Conservation (phyloP, 345 rosid genomes). For the Hibiscus mutabilis region DNA sequence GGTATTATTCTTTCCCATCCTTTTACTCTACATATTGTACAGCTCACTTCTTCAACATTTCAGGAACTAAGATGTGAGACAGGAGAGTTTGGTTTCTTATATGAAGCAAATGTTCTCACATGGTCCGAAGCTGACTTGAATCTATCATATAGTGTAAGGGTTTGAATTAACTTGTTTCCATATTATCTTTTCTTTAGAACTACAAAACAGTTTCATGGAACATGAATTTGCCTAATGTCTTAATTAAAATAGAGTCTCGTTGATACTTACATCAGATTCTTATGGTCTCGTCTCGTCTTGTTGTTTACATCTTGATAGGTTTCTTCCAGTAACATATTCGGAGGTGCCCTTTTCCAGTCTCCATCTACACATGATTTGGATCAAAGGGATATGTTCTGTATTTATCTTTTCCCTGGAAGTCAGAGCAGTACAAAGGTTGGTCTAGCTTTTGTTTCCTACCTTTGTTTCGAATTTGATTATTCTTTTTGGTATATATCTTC, state of each 20-base stretch:
- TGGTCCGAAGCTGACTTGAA: constrained; percentile 72
- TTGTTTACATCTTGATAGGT: constrained; percentile 35
- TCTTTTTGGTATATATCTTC: constrained; percentile 11
- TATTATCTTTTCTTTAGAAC: not conserved
- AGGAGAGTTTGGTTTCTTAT: constrained; percentile 51
- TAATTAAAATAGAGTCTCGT: not conserved
- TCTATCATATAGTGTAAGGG: constrained; percentile 63
- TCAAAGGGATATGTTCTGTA: constrained; percentile 75
- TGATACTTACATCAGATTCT: not conserved
- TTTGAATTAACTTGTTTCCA: not conserved
- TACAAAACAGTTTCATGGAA: too few relatives aligned
- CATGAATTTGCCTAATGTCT: too few relatives aligned
- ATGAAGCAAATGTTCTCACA: constrained; percentile 77
- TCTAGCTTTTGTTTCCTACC: not conserved
- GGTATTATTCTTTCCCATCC: not conserved
- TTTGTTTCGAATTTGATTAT: constrained; percentile 2
- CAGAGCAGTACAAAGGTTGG: constrained; percentile 51
- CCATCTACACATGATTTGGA: constrained; percentile 60
- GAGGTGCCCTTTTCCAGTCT: constrained; percentile 75
- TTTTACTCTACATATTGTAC: not conserved
- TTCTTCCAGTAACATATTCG: constrained; percentile 47
- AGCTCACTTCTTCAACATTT: not conserved
- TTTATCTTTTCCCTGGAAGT: constrained; percentile 69
- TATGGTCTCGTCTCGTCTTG: not conserved
- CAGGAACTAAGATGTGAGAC: constrained; percentile 59